Evolutionary conservation across 768 basidiomycete species (phyloP).

Genomic region (Phylloporus rhodoxanthus): DNA sequence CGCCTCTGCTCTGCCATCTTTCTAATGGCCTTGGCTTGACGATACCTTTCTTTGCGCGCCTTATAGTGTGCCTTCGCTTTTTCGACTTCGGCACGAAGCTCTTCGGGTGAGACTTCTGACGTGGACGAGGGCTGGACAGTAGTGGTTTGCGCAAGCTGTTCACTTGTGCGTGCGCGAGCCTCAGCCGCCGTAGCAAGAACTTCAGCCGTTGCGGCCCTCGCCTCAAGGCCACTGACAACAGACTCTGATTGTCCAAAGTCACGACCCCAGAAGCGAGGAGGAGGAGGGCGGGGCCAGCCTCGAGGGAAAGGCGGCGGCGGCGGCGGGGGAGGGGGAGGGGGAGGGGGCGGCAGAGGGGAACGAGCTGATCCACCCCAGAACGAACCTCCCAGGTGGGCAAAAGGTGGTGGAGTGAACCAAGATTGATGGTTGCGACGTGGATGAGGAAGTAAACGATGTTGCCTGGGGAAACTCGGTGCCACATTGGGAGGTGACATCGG

Average conservation of each 20-base stretch:
- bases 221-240: background rate
- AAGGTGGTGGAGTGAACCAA: conserved; percentile 20
- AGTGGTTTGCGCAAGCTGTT: background rate
- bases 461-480: conserved; percentile 12
- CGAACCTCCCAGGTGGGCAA: conserved; percentile 4
- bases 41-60: conserved; percentile 64
- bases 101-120: conserved; percentile 13
- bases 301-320: conserved; percentile 3
- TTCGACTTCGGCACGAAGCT: conserved; percentile 44
- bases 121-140: background rate
- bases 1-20: conserved; percentile 34
- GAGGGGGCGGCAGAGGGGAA: conserved; percentile 18
- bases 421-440: conserved; percentile 20
- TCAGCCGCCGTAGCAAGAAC: conserved; percentile 17
- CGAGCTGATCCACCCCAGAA: conserved; percentile 19
- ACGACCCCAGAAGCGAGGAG: conserved; percentile 17
- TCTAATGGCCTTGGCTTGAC: conserved; percentile 49
- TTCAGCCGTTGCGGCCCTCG: conserved; percentile 12
- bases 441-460: conserved; percentile 14
- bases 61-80: conserved; percentile 64
- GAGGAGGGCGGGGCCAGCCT: conserved; percentile 25
- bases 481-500: conserved; percentile 6
- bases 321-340: conserved; percentile 7
- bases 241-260: background rate
- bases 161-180: conserved; percentile 6